Base-by-base conservation (phyloP, 345 rosid genomes). In the Litchi chinensis region DNA sequence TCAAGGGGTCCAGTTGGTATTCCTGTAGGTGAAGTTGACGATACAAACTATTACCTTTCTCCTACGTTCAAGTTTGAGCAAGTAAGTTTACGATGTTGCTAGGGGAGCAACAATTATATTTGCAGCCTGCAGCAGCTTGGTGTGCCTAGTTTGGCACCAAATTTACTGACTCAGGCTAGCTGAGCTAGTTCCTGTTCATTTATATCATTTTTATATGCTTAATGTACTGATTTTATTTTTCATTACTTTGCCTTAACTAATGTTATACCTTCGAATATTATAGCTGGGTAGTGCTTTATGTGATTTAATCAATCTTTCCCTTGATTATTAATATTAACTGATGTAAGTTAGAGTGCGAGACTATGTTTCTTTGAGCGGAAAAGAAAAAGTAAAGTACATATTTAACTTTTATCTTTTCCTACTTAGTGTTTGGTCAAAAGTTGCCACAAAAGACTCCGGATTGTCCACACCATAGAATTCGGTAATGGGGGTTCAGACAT, bases 31-130 rank as follows among this genome's bases (percentile, higher is more conserved):
- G 90, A 93, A 59, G 76, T 64, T 75, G 90, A 88, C 80, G 92
- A 88, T 37, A 87, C 93, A 0, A 82, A 87, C n/a, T 89, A 93
- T 84, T 89, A 86, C 80, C 85, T 91, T 43, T 82, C 91, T 28
- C 95, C 98, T 5, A 92, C 94, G 62, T 91, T 90, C 85, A 92
- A 91, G 89, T 93, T 95, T 78, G 98, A 95, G 71, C 97, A 93
- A 80, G 97, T 92, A 85, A 81, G 88, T 80, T 76, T 62, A 73
- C 62, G 43, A 37, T 57, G 62, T 9, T 19, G 46, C 13, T 41
- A 59, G 37, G 10, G 52, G 65, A 4, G 62, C 60, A 24, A 50
- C 19, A 70, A 40, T 50, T 6, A 13, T 6, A 48, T 26, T n/a
- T 1, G 0, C 22, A 6, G 37, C 24, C 21, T 59, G 67, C 39